Evolutionary conservation across 2,329 filamentous ascomycete genomes (phyloP).

Genomic region (Aspergillus sp.): DNA sequence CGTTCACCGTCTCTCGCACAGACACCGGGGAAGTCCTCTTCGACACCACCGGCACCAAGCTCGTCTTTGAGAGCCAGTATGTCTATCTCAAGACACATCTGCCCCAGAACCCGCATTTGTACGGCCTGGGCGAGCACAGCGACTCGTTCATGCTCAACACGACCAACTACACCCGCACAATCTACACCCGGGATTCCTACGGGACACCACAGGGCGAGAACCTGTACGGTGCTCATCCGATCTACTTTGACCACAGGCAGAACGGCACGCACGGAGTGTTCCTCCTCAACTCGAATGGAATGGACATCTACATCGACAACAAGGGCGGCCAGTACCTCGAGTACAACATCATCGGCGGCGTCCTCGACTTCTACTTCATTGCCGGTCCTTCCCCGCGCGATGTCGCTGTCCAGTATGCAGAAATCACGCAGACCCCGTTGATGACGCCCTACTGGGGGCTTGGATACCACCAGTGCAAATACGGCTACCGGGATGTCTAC

Average conservation of each 20-base stretch:
- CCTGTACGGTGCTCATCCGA: conserved; percentile 70
- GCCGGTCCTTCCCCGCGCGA: conserved; percentile 59
- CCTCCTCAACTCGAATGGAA: conserved; percentile 70
- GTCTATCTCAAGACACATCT: conserved; percentile 69
- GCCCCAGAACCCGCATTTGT: conserved; percentile 68
- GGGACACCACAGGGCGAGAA: conserved; percentile 62
- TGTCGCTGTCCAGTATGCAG: conserved; percentile 60
- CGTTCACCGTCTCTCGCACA: conserved; percentile 57
- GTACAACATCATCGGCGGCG: conserved; percentile 75
- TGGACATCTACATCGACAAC: conserved; percentile 74
- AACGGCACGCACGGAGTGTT: conserved; percentile 65
- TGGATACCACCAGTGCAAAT: conserved; percentile 63
- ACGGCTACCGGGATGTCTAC: conserved; percentile 57
- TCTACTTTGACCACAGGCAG: conserved; percentile 70
- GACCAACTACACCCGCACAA: conserved; percentile 66
- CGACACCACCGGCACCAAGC: conserved; percentile 62
- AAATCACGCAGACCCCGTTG: conserved; percentile 56
- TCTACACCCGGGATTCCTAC: conserved; percentile 70
- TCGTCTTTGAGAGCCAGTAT: conserved; percentile 79
- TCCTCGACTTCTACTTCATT: conserved; percentile 71
- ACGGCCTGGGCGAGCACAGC: conserved; percentile 76
- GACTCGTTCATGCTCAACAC: conserved; percentile 69
- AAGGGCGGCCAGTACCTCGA: conserved; percentile 67
- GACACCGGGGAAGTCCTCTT: conserved; percentile 52
- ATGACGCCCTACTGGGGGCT: conserved; percentile 67